Base-by-base conservation (phyloP, 306 rosid species). In the Notholithocarpus densiflorus region DNA sequence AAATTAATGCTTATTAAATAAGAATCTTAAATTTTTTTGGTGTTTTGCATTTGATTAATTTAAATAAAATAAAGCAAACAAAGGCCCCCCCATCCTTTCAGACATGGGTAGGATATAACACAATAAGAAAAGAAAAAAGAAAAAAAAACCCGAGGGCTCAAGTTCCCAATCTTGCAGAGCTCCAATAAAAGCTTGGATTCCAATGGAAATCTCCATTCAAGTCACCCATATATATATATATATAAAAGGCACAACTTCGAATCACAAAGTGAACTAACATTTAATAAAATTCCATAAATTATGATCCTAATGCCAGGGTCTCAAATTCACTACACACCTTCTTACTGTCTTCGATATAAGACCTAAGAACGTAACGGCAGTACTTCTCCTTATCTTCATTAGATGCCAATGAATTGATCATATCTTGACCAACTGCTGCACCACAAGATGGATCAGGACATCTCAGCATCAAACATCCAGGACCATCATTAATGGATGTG, bases 361-460 rank as follows among this genome's bases (percentile, higher is more conserved):
- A 93, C 70, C 97, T 80, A 34, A 85, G 85, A 83, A 93, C 94
- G 73, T 91, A 90, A 37, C 89, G 92, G 15, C 79, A 78, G 83
- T 88, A 93, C 82, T 91, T 93, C 71, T 76, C 81, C 81, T 78
- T 89, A 43, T 88, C 94, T 57, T 82, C 91, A 55, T 60, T 52
- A 11, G 86, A 71, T 24, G 75, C 88, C 85, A 93, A 76, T 20
- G 61, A 77, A 70, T 82, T 68, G 59, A 93, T 83, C 97, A 91
- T 89, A 73, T 85, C 92, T 81, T 91, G 89, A 73, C 85, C 94
- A 75, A 93, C 83, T 72, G 92, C 90, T 66, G 94, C 92, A 68
- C 85, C 86, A 69, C 97, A 93, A 76, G 88, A 48, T 15, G 96
- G 97, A 81, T 85, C 87, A 53, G 97, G 97, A 85, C 97, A 93